Base-by-base conservation (phyloP, 257 asterid species). In the Primulina eburnea region DNA sequence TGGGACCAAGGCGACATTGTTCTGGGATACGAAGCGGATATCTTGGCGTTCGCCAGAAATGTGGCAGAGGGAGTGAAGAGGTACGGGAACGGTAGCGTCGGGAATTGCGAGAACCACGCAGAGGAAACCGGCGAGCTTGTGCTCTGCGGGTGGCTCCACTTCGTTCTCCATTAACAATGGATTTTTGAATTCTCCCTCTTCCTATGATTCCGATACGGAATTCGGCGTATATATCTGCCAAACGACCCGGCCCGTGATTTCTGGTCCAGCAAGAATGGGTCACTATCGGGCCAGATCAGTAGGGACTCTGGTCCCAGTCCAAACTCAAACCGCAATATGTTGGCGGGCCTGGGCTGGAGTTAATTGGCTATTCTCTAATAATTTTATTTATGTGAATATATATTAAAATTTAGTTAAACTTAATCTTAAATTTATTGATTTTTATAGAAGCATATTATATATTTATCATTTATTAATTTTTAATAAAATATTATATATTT, bases 121-220 rank as follows among this genome's bases (percentile, higher is more conserved):
- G 65, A 93, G 80, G 82, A 75, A 89, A 55, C 99, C 97, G 85
- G 95, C 88, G 72, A 90, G 95, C 68, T 86, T 88, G 82, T 80
- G 78, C 50, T 83, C 88, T 0, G 83, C 14, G 29, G 80, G 78
- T 2, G 74, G 72, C 16, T 61, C 84, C 24, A 4, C 85, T 53
- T 69, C 77, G 71, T 71, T 58, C 26, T 65, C 83, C 93, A 83
- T 89, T 16, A 5, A 26, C 8, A n/a, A 28, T 24, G 26, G 75
- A 67, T 66, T 43, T 43, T 67, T 7, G n/a, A 47, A 47, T 47
- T 16, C 56, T 5, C 7, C 20, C 56, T 14, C 4, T 6, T 40
- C 52, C 17, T 5, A 14, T 0, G 20, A 14, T 4, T 47, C 62
- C 2, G 5, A 26, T 18, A 26, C 6, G 6, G n/a, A 4, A 16